These are phyloP conservation scores for Fraxinus cuspidata DNA, from an alignment of 257 asterid species.

Conservation along the genomic window DNA sequence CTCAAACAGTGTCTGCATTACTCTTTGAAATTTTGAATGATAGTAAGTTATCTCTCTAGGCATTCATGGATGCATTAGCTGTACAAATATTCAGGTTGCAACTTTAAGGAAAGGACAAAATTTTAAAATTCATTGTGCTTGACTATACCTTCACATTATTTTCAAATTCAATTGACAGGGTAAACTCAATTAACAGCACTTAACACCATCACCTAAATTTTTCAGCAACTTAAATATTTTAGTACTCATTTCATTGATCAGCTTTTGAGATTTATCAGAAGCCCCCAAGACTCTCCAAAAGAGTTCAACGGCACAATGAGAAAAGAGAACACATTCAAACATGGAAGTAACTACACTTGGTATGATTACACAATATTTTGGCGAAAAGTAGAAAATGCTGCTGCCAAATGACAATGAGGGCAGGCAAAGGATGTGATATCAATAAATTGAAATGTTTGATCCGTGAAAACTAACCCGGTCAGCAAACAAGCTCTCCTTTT, in stretches of 20 bases:
- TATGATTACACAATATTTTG: not conserved
- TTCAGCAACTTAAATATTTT: not conserved
- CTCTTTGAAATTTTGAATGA: not conserved
- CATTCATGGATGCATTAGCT: no score
- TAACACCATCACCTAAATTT: not conserved
- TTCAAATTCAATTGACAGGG: not conserved
- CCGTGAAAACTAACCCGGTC: conserved; percentile 71
- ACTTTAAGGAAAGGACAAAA: no score
- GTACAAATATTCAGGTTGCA: no score
- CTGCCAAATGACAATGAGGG: not conserved
- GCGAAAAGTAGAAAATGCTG: not conserved
- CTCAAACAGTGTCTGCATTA: not conserved
- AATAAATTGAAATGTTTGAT: not conserved
- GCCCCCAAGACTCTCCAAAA: not conserved
- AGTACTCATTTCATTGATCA: not conserved
- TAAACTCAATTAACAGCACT: not conserved
- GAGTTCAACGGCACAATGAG: not conserved
- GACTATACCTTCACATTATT: not conserved
- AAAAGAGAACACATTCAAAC: not conserved
- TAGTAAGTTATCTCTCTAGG: not conserved
- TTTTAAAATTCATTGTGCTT: not conserved
- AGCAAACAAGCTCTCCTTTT: conserved; percentile 83
- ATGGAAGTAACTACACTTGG: not conserved
- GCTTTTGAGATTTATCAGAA: not conserved
- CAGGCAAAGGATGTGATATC: not conserved